Evolutionary conservation across 257 asterid species (phyloP).

Genomic region (Gentiana straminea): DNA sequence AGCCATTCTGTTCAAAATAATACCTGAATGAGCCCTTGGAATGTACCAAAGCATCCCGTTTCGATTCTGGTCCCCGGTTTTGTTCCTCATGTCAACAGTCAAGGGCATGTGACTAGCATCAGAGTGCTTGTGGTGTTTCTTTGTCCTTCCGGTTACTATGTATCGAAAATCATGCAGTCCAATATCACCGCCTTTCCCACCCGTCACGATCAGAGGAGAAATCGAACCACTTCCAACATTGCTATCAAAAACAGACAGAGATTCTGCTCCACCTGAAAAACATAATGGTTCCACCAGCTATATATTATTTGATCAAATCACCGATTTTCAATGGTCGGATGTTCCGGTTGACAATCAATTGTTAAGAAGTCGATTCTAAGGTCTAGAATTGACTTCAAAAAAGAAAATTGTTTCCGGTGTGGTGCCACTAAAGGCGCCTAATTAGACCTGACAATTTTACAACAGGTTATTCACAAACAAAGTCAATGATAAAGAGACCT

Average conservation of each 20-base stretch:
- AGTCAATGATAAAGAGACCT: slow-evolving; percentile 37
- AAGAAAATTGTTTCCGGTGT: no score
- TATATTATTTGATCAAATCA: not conserved
- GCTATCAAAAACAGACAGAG: slow-evolving; percentile 80
- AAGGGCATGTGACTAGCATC: slow-evolving; percentile 48
- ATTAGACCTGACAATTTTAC: no score
- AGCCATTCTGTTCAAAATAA: slow-evolving; percentile 7
- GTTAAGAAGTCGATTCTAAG: no score
- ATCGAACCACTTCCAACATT: slow-evolving; percentile 93
- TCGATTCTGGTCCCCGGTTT: slow-evolving; percentile 92
- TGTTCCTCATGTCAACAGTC: slow-evolving; percentile 51
- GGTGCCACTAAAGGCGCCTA: no score
- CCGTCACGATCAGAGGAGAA: slow-evolving; percentile 88
- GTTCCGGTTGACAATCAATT: no score
- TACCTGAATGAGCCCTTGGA: slow-evolving; percentile 99
- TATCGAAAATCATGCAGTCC: slow-evolving; percentile 99
- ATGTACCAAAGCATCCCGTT: slow-evolving; percentile 99
- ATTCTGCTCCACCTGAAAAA: slow-evolving; percentile 79
- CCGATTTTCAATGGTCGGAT: no score
- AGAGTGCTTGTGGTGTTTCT: slow-evolving; percentile 66
- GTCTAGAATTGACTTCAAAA: no score
- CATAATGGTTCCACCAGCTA: not conserved
- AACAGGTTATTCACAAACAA: no score
- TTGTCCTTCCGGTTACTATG: slow-evolving; percentile 95
- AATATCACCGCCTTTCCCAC: slow-evolving; percentile 91